phyloP scores from a whole-genome alignment of 2,329 filamentous ascomycete species.

The Xylogone sp. region DNA sequence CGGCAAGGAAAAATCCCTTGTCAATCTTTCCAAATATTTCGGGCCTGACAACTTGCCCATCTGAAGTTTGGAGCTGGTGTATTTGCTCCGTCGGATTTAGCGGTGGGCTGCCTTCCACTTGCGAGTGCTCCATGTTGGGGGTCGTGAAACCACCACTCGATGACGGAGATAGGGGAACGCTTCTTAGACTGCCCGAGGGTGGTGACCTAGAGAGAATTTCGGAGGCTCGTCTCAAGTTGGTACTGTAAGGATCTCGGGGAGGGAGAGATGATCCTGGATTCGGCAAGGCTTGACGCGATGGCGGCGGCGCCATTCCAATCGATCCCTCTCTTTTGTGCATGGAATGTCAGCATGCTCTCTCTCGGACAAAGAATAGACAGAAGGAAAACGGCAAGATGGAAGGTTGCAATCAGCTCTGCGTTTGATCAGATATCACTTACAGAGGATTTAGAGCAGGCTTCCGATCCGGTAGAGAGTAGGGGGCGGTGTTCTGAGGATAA shows the following conservation, averaged over 20 bases:
- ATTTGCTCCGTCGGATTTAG: conserved; percentile 35
- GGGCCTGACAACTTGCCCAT: conserved; percentile 50
- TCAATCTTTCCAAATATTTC: conserved; percentile 65
- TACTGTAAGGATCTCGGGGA: conserved; percentile 28
- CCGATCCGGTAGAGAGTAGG: conserved; percentile 29
- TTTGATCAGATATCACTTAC: conserved; percentile 19
- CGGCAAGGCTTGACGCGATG: conserved; percentile 25
- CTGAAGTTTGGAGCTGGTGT: conserved; percentile 43
- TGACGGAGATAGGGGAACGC: conserved; percentile 28
- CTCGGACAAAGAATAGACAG: too few species aligned
- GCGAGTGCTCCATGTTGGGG: conserved; percentile 28
- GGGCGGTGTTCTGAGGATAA: conserved; percentile 23
- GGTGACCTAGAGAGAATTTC: conserved; percentile 28
- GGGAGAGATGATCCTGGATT: conserved; percentile 25
- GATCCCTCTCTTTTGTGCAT: conserved; percentile 18
- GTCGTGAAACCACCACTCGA: conserved; percentile 28
- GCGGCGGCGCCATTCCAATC: conserved; percentile 26
- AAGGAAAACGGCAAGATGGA: too few species aligned
- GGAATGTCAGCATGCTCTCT: conserved; percentile 13
- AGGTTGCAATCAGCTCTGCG: background rate
- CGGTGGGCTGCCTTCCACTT: conserved; percentile 26
- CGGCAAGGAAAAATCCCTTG: conserved; percentile 65
- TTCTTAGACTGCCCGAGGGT: conserved; percentile 22
- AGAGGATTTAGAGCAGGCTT: conserved; percentile 27
- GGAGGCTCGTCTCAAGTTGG: conserved; percentile 23